phyloP scores from a whole-genome alignment of 148 eudicot species.

The Amaranthus palmeri region DNA sequence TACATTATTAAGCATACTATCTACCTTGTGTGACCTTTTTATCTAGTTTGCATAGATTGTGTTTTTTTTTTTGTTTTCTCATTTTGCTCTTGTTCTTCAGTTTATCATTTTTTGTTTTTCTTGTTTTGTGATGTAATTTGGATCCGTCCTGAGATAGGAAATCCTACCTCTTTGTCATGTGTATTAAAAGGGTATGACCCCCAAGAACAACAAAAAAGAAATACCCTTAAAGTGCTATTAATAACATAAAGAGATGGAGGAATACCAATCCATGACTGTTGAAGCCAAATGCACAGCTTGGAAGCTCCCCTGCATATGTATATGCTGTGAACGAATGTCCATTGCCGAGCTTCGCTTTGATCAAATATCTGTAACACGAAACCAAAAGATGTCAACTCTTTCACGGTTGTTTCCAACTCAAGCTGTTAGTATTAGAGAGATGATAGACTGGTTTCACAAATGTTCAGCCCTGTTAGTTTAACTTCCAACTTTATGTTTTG shows the following conservation, averaged over 20 bases:
- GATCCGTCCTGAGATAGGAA: no score
- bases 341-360: constrained; percentile 49
- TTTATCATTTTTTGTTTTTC: no score
- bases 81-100: no score
- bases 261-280: constrained; percentile 75
- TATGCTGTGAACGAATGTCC: constrained; percentile 73
- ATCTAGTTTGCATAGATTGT: no score
- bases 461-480: background rate
- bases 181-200: no score
- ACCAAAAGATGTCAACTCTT: background rate
- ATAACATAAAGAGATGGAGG: constrained; percentile 5
- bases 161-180: no score
- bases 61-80: no score
- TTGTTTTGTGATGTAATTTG: no score
- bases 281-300: constrained; percentile 93
- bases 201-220: no score
- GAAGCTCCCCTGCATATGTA: constrained; percentile 91
- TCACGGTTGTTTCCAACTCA: no score
- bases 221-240: no score
- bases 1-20: constrained; percentile 4
- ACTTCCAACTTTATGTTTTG: background rate
- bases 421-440: background rate
- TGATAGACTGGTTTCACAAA: background rate
- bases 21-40: background rate
- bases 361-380: constrained; percentile 51